Evolutionary conservation across 148 eudicot genomes (phyloP), one percentile per base, ranked within the genome.

Genomic region (Drosera capensis): DNA sequence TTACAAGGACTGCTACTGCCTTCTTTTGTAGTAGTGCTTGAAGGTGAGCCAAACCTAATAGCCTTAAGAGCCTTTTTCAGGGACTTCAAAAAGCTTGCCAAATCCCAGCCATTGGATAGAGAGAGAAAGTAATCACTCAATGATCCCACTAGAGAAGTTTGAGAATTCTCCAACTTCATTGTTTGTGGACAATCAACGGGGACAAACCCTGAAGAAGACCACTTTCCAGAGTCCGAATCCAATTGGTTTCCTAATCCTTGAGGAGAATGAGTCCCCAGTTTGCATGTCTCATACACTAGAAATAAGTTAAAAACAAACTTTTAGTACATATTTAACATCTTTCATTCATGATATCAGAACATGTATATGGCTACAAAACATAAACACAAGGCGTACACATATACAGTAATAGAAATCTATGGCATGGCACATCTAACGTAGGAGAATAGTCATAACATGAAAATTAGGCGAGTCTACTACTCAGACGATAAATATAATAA

Each of bases 231-330:
- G 51, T 72, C 92, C 30, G 72, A 60, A 25, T 81, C 95, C 73
- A 74, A 71, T 64, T 81, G 82, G 67, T 74, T 85, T 48, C 88
- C 99, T 40, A 64, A 46, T 64, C 51, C 66, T 49, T 73, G 82
- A 6, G 99, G 95, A 34, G 75, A 63, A 57, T 90, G 99, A 69
- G 73, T 79, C 40, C 99, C 99, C 55, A 90, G 57, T 52, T 78
- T 90, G 79, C 99, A 90, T 8, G 76, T 72, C 68, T 90, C 99
- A 43, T 85, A 90, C 18, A 90, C 99, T 90, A 67, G 31, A 64
- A 59, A 47, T n/a, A n/a, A n/a, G n/a, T n/a, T n/a, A n/a, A 50
- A 30, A 38, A 41, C 23, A 25, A 40, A 41, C 46, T 54, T 14
- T 29, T 9, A 47, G 8, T 21, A 18, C 20, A 39, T 52, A 36